A percentile compares a stretch with the other conserved stretches of the same genome.
phyloP scores from a whole-genome alignment of 2,329 filamentous ascomycete species.

The Myriosclerotinia scirpicola region DNA sequence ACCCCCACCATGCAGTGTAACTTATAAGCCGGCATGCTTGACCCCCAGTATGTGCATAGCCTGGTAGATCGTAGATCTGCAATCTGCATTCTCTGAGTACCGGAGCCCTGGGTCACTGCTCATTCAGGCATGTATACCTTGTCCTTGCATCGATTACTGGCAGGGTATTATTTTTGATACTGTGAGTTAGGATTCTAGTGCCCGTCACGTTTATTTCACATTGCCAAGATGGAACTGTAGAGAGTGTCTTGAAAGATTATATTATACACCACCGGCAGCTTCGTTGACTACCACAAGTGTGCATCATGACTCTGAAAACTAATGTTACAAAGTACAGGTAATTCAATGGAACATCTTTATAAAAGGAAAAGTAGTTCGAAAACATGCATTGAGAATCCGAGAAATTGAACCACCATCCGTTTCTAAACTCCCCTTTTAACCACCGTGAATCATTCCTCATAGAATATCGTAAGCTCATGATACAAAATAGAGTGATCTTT shows the following conservation, averaged over 20 bases:
- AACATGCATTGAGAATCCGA: not conserved
- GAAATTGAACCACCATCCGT: conserved; percentile 5
- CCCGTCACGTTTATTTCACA: not conserved
- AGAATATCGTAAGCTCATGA: not conserved
- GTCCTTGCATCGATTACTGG: not conserved
- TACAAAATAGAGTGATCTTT: not conserved
- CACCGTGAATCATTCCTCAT: conserved; percentile 12
- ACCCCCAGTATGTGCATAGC: not conserved
- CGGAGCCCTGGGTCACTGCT: not conserved
- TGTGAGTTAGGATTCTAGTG: not conserved
- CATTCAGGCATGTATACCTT: not conserved
- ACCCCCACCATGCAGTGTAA: not conserved
- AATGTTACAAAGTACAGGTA: not conserved
- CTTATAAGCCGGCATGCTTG: not conserved
- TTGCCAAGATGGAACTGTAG: not conserved
- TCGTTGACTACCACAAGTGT: not conserved
- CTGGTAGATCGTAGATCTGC: not conserved
- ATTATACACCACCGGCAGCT: not conserved
- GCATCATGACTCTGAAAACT: not conserved
- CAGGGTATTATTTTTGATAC: not conserved
- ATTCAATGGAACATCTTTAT: not conserved
- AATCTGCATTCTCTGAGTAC: not conserved
- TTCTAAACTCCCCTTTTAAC: conserved; percentile 1
- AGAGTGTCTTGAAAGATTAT: not conserved
- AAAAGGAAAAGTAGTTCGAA: not conserved